Evolutionary conservation across 2,329 filamentous ascomycete species (phyloP), one percentile per base, ranked within the genome.

Genomic region (Dactylonectria macrodidyma): DNA sequence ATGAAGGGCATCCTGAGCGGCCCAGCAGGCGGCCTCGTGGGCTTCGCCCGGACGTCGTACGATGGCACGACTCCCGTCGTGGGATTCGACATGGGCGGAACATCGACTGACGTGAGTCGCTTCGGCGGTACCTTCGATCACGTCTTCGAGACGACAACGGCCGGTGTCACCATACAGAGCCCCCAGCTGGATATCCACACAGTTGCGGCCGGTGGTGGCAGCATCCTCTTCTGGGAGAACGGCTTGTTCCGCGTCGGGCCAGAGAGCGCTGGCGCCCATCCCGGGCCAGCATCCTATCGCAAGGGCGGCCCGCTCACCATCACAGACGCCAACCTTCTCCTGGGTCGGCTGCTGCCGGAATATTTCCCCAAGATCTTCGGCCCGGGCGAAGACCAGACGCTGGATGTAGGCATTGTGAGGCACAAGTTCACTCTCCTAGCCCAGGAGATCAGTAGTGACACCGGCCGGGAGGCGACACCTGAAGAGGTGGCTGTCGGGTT

Each of bases 101-200:
- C 91, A 6, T 91, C 88, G 58, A 93, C 91, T 1, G 91, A 93
- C 76, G 90, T 93, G n/a, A 91, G 89, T 59, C 82, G 91, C 46
- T 93, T 91, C 72, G 89, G 88, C 16, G 91, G 91, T 22, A 84
- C 88, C 57, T 91, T 93, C 71, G 91, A 93, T 65, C 90, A 93
- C 73, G 89, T 93, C n/a, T 92, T 92, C 66, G 90, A 92, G 71
- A 91, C 90, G 0, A 92, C 90, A 5, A 92, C 91, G 8, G 90
- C 91, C 0, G 90, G 91, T 30, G 88, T 93, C 2, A 90, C 90
- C 2, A 92, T 93, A 33, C 90, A 92, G 68, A 90, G 87, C 2
- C 91, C 91, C 0, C 91, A 93, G 75, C 84, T 93, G 2, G 91
- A 93, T 73, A 93, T 93, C 79, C 92, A 92, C 77, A 93, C 91